These are phyloP conservation scores for Leishmania turanica DNA, from an alignment of 208 protist species.

Conservation along the genomic window DNA sequence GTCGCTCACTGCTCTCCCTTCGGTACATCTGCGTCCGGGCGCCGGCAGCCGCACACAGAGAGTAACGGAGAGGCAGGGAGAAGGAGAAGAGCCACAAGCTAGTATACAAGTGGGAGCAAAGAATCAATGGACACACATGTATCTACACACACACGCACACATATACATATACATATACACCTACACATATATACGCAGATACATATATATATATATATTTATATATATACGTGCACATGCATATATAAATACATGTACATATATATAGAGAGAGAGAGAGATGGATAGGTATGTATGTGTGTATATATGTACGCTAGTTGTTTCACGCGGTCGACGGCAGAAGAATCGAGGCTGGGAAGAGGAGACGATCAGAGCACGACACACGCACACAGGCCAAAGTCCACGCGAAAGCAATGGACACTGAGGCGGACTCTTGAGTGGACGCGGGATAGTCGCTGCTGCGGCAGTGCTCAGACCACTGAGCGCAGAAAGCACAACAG, in stretches of 20 bases:
- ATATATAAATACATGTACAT: background rate
- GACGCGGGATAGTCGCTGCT: background rate
- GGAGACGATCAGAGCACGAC: background rate
- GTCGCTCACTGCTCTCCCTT: background rate
- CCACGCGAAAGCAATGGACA: background rate
- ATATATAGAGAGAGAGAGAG: background rate
- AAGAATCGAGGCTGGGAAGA: background rate
- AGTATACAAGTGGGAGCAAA: background rate
- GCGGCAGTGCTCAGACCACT: background rate
- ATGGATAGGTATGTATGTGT: background rate
- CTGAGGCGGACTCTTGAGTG: background rate
- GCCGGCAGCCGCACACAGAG: background rate
- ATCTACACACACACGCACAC: background rate
- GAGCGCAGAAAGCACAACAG: background rate
- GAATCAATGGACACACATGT: background rate
- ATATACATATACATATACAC: background rate
- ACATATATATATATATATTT: constrained; percentile 2
- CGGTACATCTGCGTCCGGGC: background rate
- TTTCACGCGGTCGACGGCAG: background rate
- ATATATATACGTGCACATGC: background rate
- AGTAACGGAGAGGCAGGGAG: background rate
- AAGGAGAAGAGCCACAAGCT: background rate
- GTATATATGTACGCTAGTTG: background rate
- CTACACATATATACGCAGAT: background rate
- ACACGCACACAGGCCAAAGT: background rate